A percentile compares a stretch with the other conserved stretches of the same genome.
Evolutionary conservation across 116 monocot genomes (phyloP).

Genomic region (Phalaenopsis hybrid): DNA sequence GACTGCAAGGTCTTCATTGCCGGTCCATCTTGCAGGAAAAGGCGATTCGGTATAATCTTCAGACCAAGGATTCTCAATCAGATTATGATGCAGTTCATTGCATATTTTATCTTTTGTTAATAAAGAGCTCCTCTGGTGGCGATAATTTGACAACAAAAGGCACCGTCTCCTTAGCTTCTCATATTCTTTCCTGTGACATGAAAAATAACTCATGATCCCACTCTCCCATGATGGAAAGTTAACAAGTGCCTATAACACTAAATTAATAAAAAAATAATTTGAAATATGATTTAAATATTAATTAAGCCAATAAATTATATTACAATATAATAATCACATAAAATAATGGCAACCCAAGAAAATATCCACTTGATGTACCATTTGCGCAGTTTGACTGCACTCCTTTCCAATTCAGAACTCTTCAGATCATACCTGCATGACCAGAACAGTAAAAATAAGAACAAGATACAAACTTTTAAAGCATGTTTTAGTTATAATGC

Average conservation of each 20-base stretch:
- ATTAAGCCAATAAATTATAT: too few relatives aligned
- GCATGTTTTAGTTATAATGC: background rate
- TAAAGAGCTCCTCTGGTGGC: background rate
- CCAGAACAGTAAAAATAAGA: constrained; percentile 7
- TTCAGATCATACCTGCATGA: constrained; percentile 23
- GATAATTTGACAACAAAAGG: constrained; percentile 7
- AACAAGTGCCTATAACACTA: too few relatives aligned
- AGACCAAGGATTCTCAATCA: constrained; percentile 12
- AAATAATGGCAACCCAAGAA: background rate
- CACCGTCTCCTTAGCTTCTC: constrained; percentile 19
- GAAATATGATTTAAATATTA: too few relatives aligned
- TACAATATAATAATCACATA: too few relatives aligned
- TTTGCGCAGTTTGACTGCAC: constrained; percentile 12
- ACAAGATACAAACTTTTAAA: background rate
- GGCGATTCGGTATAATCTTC: background rate
- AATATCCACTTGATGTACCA: constrained; percentile 12
- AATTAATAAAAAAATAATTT: too few relatives aligned
- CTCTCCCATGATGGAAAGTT: too few relatives aligned
- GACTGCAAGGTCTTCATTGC: constrained; percentile 5
- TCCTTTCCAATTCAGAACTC: constrained; percentile 20
- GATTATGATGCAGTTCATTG: background rate
- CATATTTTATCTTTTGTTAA: background rate
- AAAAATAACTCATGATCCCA: background rate
- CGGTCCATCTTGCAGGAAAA: background rate
- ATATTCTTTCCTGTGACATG: constrained; percentile 22